Base-by-base conservation (phyloP, 1,284 basidiomycete species). In the Puccinia brachypodii region DNA sequence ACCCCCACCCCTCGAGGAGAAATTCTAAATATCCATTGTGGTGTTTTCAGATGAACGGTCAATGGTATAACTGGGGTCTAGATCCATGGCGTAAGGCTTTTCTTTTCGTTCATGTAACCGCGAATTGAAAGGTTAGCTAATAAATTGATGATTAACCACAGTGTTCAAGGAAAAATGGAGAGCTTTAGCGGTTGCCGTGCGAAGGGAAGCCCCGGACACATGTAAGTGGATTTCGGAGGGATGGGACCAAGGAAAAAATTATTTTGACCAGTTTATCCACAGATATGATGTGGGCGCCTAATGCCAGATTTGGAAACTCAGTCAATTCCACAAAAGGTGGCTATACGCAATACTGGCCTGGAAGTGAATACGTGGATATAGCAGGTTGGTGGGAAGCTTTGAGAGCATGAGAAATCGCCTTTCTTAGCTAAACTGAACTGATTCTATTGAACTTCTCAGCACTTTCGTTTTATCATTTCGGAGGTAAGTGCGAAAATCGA, bases 381-480 rank as follows among this genome's bases (percentile, higher is more conserved):
- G 50, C 50, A 58, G 76, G 66, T 79, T n/a, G 19, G 66, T 71
- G 44, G 36, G 2, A 42, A 25, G 14, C 22, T 56, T 58, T 62
- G 42, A 33, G 38, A 19, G 25, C 22, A 11, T 19, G 40, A 50
- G 36, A 31, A 44, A 64, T 42, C 31, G 50, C n/a, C 28, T 0
- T 13, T 25, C 31, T 42, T 42, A 33, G 28, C 33, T 58, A 22
- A 60, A 42, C 38, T 38, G 44, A 25, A 25, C 42, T 22, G 19
- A 14, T 77, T 64, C 25, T 36, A 36, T 31, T 33, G 28, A 64
- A 6, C 4, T 62, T 1, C 47, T 40, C 36, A 79, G 76, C 42
- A 33, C 62, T 79, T 40, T 69, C 64, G 16, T 79, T 19, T 42
- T 79, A 79, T 71, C 76, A 79, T 71, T 79, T 69, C 28, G 76